A percentile compares a stretch with the other conserved stretches of the same genome.
Conservation (phyloP, 768 basidiomycete genomes). For the Tricholoma bakamatsutake region DNA sequence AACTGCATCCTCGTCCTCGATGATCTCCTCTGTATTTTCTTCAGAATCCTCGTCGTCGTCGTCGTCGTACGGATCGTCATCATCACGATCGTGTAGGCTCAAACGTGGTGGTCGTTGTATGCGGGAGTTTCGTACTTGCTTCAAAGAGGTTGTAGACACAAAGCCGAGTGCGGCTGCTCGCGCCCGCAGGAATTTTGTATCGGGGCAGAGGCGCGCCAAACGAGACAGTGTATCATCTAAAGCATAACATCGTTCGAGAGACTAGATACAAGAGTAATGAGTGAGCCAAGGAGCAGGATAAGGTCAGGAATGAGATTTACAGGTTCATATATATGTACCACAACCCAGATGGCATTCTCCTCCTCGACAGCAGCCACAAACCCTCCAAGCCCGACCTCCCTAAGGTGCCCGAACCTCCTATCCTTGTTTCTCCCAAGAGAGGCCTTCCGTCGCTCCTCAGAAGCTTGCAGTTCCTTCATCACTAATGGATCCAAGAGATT, state of each 20-base stretch:
- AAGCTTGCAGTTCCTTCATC: slow-evolving; percentile 34
- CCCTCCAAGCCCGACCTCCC: slow-evolving; percentile 72
- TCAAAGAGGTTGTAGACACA: slow-evolving; percentile 29
- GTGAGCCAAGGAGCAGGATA: slow-evolving; percentile 2
- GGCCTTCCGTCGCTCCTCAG: slow-evolving; percentile 29
- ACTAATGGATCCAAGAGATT: slow-evolving; percentile 44
- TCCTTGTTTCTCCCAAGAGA: slow-evolving; percentile 43
- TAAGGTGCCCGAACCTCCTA: slow-evolving; percentile 68
- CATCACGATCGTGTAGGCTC: slow-evolving; percentile 24
- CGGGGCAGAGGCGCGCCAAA: slow-evolving; percentile 62
- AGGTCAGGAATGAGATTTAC: slow-evolving; percentile 35
- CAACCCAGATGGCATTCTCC: slow-evolving; percentile 65
- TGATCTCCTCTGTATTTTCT: slow-evolving; percentile 38
- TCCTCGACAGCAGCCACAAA: slow-evolving; percentile 78
- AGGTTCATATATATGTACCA: slow-evolving; percentile 81
- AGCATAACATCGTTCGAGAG: slow-evolving; percentile 65
- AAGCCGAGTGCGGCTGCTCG: slow-evolving; percentile 76
- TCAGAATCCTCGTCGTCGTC: slow-evolving; percentile 23
- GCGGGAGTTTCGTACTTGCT: background rate
- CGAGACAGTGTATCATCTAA: slow-evolving; percentile 64
- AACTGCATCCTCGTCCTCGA: slow-evolving; percentile 53
- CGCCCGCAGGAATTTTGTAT: slow-evolving; percentile 78
- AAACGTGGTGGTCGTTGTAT: slow-evolving; percentile 10
- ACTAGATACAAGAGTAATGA: slow-evolving; percentile 33
- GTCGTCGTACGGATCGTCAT: slow-evolving; percentile 20